Evolutionary conservation across 2,329 filamentous ascomycete species (phyloP).

Genomic region (Aureobasidium sp.): DNA sequence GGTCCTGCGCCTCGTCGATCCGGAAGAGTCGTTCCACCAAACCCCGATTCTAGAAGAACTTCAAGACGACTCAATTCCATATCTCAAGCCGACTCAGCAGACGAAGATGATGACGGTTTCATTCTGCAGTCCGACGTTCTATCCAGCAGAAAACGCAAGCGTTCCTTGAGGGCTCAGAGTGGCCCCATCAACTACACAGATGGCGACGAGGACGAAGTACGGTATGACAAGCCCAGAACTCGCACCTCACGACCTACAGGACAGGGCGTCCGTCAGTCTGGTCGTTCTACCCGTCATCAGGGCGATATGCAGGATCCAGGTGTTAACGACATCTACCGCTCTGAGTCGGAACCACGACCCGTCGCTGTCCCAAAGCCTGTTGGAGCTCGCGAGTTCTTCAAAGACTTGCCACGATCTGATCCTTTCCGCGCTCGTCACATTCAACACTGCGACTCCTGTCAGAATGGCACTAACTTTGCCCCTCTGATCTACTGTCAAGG

Average conservation of each 20-base stretch:
- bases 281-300: conserved; percentile 36
- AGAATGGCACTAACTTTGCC: conserved; percentile 52
- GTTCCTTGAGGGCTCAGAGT: conserved; percentile 13
- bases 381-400: conserved; percentile 64
- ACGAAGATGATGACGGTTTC: conserved; percentile 11
- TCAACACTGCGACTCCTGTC: conserved; percentile 65
- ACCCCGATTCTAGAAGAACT: conserved; percentile 13
- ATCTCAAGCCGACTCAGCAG: neutral
- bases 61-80: neutral
- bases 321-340: conserved; percentile 48
- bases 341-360: conserved; percentile 31
- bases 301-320: conserved; percentile 46
- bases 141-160: conserved; percentile 31
- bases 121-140: conserved; percentile 34
- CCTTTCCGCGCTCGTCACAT: conserved; percentile 64
- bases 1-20: neutral
- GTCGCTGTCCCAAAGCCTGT: conserved; percentile 45
- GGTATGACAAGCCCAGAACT: conserved; percentile 10
- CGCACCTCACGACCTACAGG: conserved; percentile 2
- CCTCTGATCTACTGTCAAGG: conserved; percentile 82
- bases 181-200: conserved; percentile 3
- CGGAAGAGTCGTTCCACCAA: neutral
- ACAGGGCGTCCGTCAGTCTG: conserved; percentile 33
- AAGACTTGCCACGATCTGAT: conserved; percentile 50
- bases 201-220: conserved; percentile 13